Conservation (phyloP, 768 basidiomycete species). For the Tephrocybe sp. region DNA sequence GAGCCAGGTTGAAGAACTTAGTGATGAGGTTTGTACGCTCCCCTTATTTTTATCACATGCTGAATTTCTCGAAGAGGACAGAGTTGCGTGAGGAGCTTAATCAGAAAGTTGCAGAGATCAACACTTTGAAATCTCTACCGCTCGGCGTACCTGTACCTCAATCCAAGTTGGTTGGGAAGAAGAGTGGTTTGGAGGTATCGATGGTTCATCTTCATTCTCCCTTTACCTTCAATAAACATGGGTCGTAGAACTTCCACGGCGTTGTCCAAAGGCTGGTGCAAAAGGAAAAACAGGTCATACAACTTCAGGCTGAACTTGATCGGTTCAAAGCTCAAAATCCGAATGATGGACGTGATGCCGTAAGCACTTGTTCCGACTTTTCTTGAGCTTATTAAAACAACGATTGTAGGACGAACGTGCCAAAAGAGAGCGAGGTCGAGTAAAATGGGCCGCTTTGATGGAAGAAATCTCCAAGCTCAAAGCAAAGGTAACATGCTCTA, state of each 20-base stretch:
- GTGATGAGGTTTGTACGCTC: constrained; percentile 53
- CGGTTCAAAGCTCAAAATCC: constrained; percentile 59
- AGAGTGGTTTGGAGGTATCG: constrained; percentile 57
- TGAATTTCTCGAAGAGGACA: constrained; percentile 39
- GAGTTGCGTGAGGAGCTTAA: constrained; percentile 54
- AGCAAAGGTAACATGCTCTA: constrained; percentile 48
- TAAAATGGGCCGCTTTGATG: constrained; percentile 68
- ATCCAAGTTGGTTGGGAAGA: constrained; percentile 47
- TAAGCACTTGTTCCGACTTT: too few relatives aligned
- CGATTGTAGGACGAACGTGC: constrained; percentile 62
- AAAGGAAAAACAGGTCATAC: constrained; percentile 83
- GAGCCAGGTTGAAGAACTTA: constrained; percentile 60
- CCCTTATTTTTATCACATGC: neutral
- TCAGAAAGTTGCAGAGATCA: constrained; percentile 67
- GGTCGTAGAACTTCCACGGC: constrained; percentile 60
- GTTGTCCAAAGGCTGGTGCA: constrained; percentile 77
- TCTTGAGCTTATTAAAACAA: too few relatives aligned
- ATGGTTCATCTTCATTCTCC: neutral
- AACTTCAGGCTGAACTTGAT: constrained; percentile 72
- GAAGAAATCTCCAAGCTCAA: constrained; percentile 77
- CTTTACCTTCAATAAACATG: constrained; percentile 1
- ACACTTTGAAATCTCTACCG: constrained; percentile 58
- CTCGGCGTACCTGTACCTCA: constrained; percentile 34
- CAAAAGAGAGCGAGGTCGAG: constrained; percentile 72
- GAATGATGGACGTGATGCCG: constrained; percentile 56